phyloP scores from a whole-genome alignment of 257 asterid species.

The Apocynum venetum region DNA sequence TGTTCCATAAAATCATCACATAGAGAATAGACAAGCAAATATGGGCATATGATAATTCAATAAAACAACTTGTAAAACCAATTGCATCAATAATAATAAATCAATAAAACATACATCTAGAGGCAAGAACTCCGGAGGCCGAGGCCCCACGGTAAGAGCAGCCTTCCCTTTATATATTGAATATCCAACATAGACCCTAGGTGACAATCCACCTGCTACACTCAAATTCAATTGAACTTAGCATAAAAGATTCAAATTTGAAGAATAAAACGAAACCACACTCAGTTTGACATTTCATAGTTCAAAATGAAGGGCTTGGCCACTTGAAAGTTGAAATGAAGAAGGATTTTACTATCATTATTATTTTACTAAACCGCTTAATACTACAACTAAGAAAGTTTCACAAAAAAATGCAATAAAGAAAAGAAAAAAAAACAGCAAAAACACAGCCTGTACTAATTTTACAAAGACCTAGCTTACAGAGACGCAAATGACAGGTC shows the following conservation, averaged over 20 bases:
- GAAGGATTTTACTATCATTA: not conserved
- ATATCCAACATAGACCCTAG: constrained; percentile 80
- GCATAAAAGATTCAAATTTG: not conserved
- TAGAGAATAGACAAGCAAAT: constrained; percentile 14
- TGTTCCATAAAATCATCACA: constrained; percentile 29
- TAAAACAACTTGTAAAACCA: not conserved
- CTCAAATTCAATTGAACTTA: constrained; percentile 7
- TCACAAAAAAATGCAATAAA: not conserved
- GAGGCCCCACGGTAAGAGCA: constrained; percentile 77
- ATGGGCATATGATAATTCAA: constrained; percentile 4
- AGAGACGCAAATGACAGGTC: not conserved
- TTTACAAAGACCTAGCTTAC: not conserved
- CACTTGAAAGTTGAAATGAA: not conserved
- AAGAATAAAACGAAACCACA: not conserved
- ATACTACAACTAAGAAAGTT: not conserved
- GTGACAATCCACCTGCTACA: constrained; percentile 44
- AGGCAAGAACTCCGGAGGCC: constrained; percentile 83
- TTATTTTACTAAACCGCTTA: not conserved
- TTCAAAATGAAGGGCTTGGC: not conserved
- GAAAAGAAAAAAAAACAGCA: not conserved
- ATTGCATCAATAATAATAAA: not conserved
- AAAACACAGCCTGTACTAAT: constrained; percentile 1
- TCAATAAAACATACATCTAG: constrained; percentile 50
- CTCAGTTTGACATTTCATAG: not conserved
- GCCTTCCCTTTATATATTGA: constrained; percentile 92